A percentile compares a stretch with the other conserved stretches of the same genome.
Evolutionary conservation across 1,284 basidiomycete genomes (phyloP).

Genomic region (Pisolithus thermaeus): DNA sequence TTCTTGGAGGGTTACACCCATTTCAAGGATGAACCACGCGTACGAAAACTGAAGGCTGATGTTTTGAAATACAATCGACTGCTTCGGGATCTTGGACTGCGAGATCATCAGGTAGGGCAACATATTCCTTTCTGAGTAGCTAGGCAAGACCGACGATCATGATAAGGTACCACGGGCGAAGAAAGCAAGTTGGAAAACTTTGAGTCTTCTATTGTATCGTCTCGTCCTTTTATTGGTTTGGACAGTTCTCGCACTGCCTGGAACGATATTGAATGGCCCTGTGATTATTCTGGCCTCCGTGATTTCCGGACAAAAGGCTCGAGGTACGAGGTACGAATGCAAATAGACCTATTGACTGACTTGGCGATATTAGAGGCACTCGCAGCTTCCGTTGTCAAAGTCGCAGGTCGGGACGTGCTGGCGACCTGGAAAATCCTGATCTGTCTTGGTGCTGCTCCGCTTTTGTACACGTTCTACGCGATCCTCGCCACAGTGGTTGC

Average conservation of each 20-base stretch:
- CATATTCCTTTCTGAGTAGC: neutral
- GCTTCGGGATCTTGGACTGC: constrained; percentile 89
- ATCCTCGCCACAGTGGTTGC: constrained; percentile 75
- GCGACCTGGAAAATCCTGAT: constrained; percentile 99
- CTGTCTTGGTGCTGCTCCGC: constrained; percentile 84
- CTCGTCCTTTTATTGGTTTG: constrained; percentile 78
- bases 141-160: neutral
- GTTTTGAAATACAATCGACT: constrained; percentile 94
- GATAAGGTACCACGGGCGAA: constrained; percentile 73
- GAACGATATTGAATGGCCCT: constrained; percentile 91
- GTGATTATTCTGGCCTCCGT: constrained; percentile 93
- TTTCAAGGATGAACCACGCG: constrained; percentile 93
- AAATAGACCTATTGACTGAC: constrained; percentile 5
- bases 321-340: constrained; percentile 47
- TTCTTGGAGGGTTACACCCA: constrained; percentile 92
- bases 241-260: constrained; percentile 87
- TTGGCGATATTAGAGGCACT: constrained; percentile 71
- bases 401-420: constrained; percentile 91
- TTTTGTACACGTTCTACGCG: constrained; percentile 85
- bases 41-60: constrained; percentile 76
- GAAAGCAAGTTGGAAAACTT: constrained; percentile 82
- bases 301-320: constrained; percentile 87
- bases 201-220: constrained; percentile 84
- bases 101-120: constrained; percentile 85
- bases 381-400: constrained; percentile 93